These are phyloP conservation scores for Themeda triandra DNA, from an alignment of 176 grass and related monocot genomes.

Conservation along the genomic window DNA sequence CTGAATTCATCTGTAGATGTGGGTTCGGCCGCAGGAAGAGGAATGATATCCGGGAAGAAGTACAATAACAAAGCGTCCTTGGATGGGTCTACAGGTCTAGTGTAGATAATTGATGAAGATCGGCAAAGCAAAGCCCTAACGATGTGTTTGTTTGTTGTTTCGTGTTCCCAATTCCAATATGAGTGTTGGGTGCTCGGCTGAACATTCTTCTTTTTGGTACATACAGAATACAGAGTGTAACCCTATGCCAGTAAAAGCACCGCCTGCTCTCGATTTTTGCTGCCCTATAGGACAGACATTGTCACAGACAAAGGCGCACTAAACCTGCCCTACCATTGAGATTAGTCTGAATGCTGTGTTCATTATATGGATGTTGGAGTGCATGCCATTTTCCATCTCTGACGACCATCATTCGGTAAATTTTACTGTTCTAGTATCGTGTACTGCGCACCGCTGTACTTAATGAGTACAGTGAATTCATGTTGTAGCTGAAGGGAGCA, in stretches of 20 bases:
- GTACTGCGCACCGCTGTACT: background rate
- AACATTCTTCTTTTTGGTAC: conserved; percentile 22
- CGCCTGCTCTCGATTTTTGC: background rate
- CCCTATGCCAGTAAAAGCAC: background rate
- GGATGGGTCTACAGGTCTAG: background rate
- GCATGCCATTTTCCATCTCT: background rate
- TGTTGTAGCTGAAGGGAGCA: background rate
- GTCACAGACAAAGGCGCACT: background rate
- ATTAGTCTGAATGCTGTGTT: background rate
- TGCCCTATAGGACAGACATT: background rate
- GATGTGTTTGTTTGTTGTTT: background rate
- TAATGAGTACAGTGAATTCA: background rate
- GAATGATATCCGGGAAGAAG: background rate
- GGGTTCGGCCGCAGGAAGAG: background rate
- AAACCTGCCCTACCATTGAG: background rate
- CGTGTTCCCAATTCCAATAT: background rate
- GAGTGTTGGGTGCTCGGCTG: background rate
- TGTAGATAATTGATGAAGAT: conserved; percentile 31
- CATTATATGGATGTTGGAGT: background rate
- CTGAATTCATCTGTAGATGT: conserved; percentile 35
- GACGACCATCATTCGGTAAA: background rate
- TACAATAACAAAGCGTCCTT: background rate
- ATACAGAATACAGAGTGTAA: background rate
- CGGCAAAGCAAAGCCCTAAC: conserved; percentile 7
- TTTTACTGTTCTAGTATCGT: background rate